These are phyloP conservation scores for Moesziomyces sp. DNA, from an alignment of 1,284 basidiomycete species.

Conservation along the genomic window DNA sequence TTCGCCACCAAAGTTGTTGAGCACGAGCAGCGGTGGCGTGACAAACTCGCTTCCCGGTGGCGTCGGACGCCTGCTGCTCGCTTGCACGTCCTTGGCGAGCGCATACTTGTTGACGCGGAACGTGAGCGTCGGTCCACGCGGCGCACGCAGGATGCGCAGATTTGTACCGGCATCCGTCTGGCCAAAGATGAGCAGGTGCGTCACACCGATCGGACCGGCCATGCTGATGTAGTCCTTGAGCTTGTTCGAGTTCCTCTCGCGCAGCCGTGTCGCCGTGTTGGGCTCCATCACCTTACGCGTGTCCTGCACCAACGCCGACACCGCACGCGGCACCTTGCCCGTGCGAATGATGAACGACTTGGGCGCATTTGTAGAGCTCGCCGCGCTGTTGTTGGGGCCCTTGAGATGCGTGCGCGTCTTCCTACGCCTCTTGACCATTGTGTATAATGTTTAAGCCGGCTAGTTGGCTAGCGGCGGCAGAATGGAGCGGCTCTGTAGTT, in stretches of 20 bases:
- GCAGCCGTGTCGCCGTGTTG: slow-evolving; percentile 90
- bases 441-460: not conserved
- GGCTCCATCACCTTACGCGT: slow-evolving; percentile 96
- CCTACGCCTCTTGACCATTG: slow-evolving; percentile 50
- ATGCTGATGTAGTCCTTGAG: slow-evolving; percentile 93
- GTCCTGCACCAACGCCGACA: slow-evolving; percentile 88
- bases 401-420: slow-evolving; percentile 66
- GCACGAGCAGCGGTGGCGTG: slow-evolving; percentile 79
- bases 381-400: slow-evolving; percentile 56
- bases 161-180: slow-evolving; percentile 75
- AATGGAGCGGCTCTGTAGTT: too few relatives aligned
- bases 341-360: slow-evolving; percentile 88
- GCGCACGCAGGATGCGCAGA: slow-evolving; percentile 86
- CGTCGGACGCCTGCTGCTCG: slow-evolving; percentile 76
- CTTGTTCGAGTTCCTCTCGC: slow-evolving; percentile 87
- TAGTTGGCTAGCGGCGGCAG: not conserved
- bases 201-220: slow-evolving; percentile 89
- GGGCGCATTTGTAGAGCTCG: slow-evolving; percentile 65
- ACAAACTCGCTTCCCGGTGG: slow-evolving; percentile 82
- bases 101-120: slow-evolving; percentile 94
- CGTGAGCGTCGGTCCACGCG: slow-evolving; percentile 90
- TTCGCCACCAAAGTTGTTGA: slow-evolving; percentile 78
- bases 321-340: slow-evolving; percentile 87
- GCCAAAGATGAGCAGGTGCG: slow-evolving; percentile 87
- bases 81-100: slow-evolving; percentile 83